These are phyloP conservation scores for Daphne laureola DNA, from an alignment of 441 rosid genomes.

Conservation along the genomic window DNA sequence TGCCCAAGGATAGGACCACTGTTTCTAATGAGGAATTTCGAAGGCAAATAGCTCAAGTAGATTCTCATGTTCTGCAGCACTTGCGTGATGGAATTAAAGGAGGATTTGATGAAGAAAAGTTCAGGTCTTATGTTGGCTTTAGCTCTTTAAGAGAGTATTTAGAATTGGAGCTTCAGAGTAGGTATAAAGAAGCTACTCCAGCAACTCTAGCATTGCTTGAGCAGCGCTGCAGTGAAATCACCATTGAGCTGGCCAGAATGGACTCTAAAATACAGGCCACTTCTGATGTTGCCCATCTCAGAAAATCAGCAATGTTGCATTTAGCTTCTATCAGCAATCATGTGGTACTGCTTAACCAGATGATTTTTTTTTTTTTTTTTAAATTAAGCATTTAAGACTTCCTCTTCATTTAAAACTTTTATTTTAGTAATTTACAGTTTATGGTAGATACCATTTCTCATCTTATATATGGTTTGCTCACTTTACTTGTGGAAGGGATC, in stretches of 20 bases:
- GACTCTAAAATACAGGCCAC: conserved; percentile 74
- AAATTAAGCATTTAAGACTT: not conserved
- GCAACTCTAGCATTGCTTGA: conserved; percentile 96
- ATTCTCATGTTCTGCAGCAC: conserved; percentile 55
- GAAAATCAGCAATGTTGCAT: conserved; percentile 82
- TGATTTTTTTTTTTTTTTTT: not conserved
- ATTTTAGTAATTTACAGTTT: too few species aligned
- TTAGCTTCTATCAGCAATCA: conserved; percentile 81
- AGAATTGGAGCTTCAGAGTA: conserved; percentile 88
- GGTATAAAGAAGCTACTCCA: conserved; percentile 92
- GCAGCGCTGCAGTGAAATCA: conserved; percentile 76
- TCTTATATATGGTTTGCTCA: too few species aligned
- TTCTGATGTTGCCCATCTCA: conserved; percentile 79
- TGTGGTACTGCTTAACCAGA: conserved; percentile 42
- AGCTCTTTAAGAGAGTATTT: conserved; percentile 72
- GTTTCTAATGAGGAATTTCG: conserved; percentile 88
- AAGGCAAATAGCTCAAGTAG: conserved; percentile 77
- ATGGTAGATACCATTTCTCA: too few species aligned
- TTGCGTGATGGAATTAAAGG: conserved; percentile 70
- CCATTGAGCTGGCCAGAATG: conserved; percentile 50
- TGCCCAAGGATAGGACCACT: conserved; percentile 77
- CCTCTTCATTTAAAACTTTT: too few species aligned
- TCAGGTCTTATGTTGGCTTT: conserved; percentile 59
- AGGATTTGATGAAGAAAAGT: conserved; percentile 92
- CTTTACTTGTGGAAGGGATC: conserved; percentile 40